phyloP scores from a whole-genome alignment of 1,284 basidiomycete species.

The Cryptococcus wingfieldii region DNA sequence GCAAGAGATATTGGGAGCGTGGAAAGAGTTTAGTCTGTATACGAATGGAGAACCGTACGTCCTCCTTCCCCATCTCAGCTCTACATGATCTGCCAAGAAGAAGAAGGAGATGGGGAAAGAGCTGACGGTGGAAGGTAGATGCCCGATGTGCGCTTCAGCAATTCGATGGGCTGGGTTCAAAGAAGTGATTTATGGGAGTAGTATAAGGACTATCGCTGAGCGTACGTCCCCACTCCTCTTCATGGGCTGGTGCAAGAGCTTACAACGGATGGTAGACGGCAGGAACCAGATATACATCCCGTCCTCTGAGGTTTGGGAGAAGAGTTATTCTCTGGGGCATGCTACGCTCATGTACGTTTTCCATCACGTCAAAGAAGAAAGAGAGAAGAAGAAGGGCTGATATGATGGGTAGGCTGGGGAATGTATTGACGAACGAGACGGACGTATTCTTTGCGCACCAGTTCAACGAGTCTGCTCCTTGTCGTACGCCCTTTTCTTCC shows the following conservation, averaged over 20 bases:
- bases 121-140: slow-evolving; percentile 8
- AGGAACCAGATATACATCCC: slow-evolving; percentile 29
- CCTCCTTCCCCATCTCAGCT: neutral
- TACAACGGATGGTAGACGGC: slow-evolving; percentile 11
- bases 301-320: slow-evolving; percentile 24
- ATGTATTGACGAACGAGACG: slow-evolving; percentile 29
- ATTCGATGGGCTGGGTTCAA: slow-evolving; percentile 33
- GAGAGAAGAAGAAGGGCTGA: too few species aligned
- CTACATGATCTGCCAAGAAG: neutral
- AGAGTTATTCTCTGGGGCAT: slow-evolving; percentile 27
- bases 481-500: slow-evolving; percentile 15
- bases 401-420: slow-evolving; percentile 17
- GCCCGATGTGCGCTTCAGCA: slow-evolving; percentile 30
- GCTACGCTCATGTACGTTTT: slow-evolving; percentile 21
- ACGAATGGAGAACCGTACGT: slow-evolving; percentile 34
- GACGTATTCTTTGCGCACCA: slow-evolving; percentile 28
- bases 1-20: slow-evolving; percentile 20
- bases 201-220: slow-evolving; percentile 25
- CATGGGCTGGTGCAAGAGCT: neutral
- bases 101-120: neutral
- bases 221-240: slow-evolving; percentile 12
- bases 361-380: neutral
- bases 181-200: slow-evolving; percentile 29
- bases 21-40: slow-evolving; percentile 29
- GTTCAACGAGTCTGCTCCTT: slow-evolving; percentile 26